These are phyloP conservation scores for Ambrosia hybrid DNA, from an alignment of 140 eudicot species.

Conservation along the genomic window DNA sequence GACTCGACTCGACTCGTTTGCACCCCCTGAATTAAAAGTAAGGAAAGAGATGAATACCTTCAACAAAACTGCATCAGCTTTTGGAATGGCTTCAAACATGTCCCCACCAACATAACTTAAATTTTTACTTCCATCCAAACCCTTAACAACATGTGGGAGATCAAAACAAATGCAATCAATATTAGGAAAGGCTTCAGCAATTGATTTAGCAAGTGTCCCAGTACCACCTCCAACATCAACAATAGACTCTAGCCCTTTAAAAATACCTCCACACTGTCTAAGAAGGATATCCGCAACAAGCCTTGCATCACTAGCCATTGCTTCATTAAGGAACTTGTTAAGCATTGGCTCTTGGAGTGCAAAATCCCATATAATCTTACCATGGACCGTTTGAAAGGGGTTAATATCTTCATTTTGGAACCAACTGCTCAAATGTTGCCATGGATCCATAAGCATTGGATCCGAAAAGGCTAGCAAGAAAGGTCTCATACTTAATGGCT, in stretches of 20 bases:
- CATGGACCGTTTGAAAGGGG: conserved; percentile 27
- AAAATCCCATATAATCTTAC: conserved; percentile 13
- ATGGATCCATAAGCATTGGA: conserved; percentile 25
- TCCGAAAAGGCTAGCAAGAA: conserved; percentile 26
- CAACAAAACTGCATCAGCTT: conserved; percentile 30
- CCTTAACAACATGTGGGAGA: conserved; percentile 44
- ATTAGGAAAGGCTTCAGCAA: conserved; percentile 32
- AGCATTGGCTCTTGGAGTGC: conserved; percentile 4
- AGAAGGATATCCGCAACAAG: conserved; percentile 11
- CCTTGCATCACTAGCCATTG: conserved; percentile 33
- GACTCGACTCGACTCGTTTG: no score
- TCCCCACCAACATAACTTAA: conserved; percentile 36
- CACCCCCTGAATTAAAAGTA: no score
- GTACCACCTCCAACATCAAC: conserved; percentile 65
- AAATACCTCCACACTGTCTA: conserved; percentile 1
- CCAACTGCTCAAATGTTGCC: conserved; percentile 33
- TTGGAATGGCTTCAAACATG: conserved; percentile 41
- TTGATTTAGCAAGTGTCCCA: conserved; percentile 34
- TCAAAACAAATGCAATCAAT: conserved; percentile 40
- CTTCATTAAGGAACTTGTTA: conserved; percentile 22
- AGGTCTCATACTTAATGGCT: conserved; percentile 33
- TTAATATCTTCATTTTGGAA: conserved; percentile 17
- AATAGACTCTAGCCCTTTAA: conserved; percentile 31
- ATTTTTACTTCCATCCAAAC: conserved; percentile 31
- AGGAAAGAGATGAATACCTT: conserved; percentile 23